Evolutionary conservation across 2,329 filamentous ascomycete species (phyloP).

Genomic region (Xylaria sp.): DNA sequence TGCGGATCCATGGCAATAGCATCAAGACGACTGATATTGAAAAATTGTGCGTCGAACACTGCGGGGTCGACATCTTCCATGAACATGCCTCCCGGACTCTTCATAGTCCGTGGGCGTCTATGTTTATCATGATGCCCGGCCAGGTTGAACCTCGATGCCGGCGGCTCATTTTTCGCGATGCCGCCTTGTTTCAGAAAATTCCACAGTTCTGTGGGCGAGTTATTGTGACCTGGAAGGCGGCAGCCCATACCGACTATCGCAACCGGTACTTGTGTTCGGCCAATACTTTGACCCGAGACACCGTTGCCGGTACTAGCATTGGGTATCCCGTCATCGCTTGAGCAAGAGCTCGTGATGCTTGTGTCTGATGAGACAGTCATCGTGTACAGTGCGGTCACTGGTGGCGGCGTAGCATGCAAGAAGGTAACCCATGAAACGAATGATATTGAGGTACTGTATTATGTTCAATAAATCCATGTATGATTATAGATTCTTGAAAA

Average conservation of each 20-base stretch:
- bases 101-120: slow-evolving; percentile 25
- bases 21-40: slow-evolving; percentile 38
- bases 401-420: not conserved
- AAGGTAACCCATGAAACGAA: not conserved
- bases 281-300: not conserved
- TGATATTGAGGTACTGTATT: not conserved
- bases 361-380: slow-evolving; percentile 16
- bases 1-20: slow-evolving; percentile 39
- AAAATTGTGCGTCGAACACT: slow-evolving; percentile 52
- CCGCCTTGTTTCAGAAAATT: slow-evolving; percentile 28
- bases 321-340: slow-evolving; percentile 9
- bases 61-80: slow-evolving; percentile 50
- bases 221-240: slow-evolving; percentile 28
- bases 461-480: not conserved
- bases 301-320: not conserved
- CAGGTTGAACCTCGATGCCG: slow-evolving; percentile 19
- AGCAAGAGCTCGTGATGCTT: slow-evolving; percentile 24
- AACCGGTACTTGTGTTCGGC: slow-evolving; percentile 20
- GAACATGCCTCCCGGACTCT: slow-evolving; percentile 45
- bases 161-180: slow-evolving; percentile 26
- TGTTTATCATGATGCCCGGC: slow-evolving; percentile 23
- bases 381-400: not conserved
- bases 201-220: slow-evolving; percentile 28
- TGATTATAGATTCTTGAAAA: slow-evolving; percentile 1
- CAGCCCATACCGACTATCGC: slow-evolving; percentile 31